Evolutionary conservation across 805 yeast genomes (phyloP), one percentile per base, ranked within the genome.

Genomic region (Starmerella davenportii): DNA sequence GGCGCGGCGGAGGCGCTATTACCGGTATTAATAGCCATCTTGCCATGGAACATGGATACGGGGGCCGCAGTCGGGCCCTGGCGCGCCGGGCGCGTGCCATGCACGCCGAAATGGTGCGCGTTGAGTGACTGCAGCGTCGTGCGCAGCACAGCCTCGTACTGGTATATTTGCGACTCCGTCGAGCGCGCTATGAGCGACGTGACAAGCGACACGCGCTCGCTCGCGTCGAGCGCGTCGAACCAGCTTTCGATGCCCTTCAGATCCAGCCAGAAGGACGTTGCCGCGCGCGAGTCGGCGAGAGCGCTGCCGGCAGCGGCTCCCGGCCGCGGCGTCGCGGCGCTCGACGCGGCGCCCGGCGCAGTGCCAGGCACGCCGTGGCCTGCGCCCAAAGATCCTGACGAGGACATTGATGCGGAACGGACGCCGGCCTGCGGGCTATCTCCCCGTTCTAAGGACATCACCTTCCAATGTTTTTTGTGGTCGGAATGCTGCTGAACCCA

Each of bases 161-260:
- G 48, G 35, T 36, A 38, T 23, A 46, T 40, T 43, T 46, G 49
- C 23, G 38, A 34, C 36, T 42, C 47, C 15, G 45, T 25, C 25
- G 50, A 44, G 28, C 48, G 61, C 38, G 56, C 56, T 17, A 58
- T 48, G 29, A 63, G 51, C 9, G 64, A 47, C 36, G 54, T 48
- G 36, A 62, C 44, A 8, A 65, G 53, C 23, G 63, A 57, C 5
- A 61, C 51, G 28, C 63, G 58, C 44, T 62, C 66, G 20, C 52
- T 52, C 25, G 53, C 53, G 35, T 52, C 48, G 24, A 62, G 53
- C 25, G 54, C 52, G 30, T 57, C 54, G 46, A 59, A 62, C 67
- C 67, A 62, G 37, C 53, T 51, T 45, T 58, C 64, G 40, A 61
- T 51, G 25, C 59, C 54, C 33, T 43, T 39, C 28, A 44, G 47